Percentiles rank a stretch among this genome's conserved stretches.
These are phyloP conservation scores for Hypoxylon sp. DNA, from an alignment of 2,329 filamentous ascomycete genomes.

Conservation along the genomic window DNA sequence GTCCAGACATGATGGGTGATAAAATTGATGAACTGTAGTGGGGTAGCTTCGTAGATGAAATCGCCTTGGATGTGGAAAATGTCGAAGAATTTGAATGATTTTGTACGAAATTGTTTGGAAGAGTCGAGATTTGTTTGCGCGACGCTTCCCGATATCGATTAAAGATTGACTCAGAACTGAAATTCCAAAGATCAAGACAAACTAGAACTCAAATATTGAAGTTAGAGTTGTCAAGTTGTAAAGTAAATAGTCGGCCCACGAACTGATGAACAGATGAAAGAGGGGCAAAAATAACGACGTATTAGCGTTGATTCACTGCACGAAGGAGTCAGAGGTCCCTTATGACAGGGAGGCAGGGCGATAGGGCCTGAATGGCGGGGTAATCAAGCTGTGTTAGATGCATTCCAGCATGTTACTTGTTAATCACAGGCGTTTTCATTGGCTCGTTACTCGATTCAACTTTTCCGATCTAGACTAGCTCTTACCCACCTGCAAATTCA, in stretches of 20 bases:
- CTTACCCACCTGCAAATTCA: conserved; percentile 8
- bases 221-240: not conserved
- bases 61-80: too few species aligned
- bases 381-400: conserved; percentile 15
- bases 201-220: too few species aligned
- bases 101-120: too few species aligned
- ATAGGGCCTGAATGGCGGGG: conserved; percentile 31
- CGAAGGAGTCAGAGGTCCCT: conserved; percentile 19
- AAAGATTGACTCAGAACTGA: too few species aligned
- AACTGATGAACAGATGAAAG: conserved; percentile 8
- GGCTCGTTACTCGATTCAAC: conserved; percentile 8
- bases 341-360: not conserved
- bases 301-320: conserved; percentile 8
- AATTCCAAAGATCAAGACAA: too few species aligned
- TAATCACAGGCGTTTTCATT: conserved; percentile 18
- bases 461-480: conserved; percentile 7
- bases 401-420: conserved; percentile 6
- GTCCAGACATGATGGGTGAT: conserved; percentile 52
- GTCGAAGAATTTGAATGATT: too few species aligned
- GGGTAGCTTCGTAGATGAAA: conserved; percentile 8
- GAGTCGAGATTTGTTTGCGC: not conserved
- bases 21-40: conserved; percentile 6
- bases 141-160: too few species aligned
- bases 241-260: conserved; percentile 14
- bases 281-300: conserved; percentile 24